Base-by-base conservation (phyloP, 768 basidiomycete species). In the Pulveroboletus sp. region DNA sequence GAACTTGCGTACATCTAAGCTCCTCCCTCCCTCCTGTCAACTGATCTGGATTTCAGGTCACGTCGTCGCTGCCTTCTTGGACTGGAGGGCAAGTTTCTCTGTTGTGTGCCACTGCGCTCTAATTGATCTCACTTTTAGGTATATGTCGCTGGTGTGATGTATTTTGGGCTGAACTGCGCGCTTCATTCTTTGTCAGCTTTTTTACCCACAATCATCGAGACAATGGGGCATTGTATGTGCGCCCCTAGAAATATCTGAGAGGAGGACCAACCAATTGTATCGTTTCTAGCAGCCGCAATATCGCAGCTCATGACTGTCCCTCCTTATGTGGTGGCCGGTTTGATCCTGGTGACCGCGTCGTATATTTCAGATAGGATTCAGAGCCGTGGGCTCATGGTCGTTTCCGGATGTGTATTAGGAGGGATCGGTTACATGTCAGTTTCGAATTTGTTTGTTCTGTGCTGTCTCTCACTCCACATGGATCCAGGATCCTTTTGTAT, bases 201-300 rank as follows among this genome's bases (percentile, higher is more conserved):
- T 64, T 63, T 81, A 18, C 79, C 79, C 2, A 80, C 78, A 0
- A 79, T 81, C 57, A 77, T 81, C 27, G 70, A 67, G 52, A 78
- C 76, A 0, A 76, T 78, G 61, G 76, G 74, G 8, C 69, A 69
- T 58, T 71, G 76, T 78, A 56, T 26, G 73, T 56, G 40, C 36
- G 2, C 28, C n/a, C 9, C 18, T 0, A 3, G 5, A 8, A n/a
- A 11, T 35, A 18, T 39, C 14, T 7, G 24, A 21, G 4, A 18
- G 15, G 21, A 28, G 5, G 11, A 18, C 33, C 47, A 33, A 56
- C 18, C 10, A 7, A n/a, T 28, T 30, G 63, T 7, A 8, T 28
- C 33, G 8, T 50, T 45, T 18, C 11, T 45, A 77, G 76, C 72
- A 14, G 59, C 70, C 43, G 77, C 76, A 4, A 51, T 74, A 39